Base-by-base conservation (phyloP, 371 early-diverging fungal genomes). In the Mucor ambiguus region DNA sequence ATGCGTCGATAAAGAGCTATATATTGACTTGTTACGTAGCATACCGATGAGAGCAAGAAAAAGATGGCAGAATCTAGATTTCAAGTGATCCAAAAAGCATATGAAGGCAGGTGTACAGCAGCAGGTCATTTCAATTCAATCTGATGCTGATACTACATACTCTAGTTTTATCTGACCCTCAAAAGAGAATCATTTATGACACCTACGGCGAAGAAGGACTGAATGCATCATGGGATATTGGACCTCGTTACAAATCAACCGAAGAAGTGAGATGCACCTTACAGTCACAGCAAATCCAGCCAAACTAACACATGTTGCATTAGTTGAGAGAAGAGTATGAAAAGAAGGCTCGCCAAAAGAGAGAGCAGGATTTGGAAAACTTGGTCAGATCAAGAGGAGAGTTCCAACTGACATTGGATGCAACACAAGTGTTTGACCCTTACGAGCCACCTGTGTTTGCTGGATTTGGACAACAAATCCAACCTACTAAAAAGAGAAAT, bases 161-260 rank as follows among this genome's bases (percentile, higher is more conserved):
- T 22, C 26, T 64, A 94, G 95, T 96, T 3, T 77, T 98, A 54
- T 87, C 85, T 46, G 90, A 98, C 77, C 87, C 92, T 4, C 85
- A 84, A 22, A 88, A 88, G 61, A 87, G 98, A 56, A 86, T 89
- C 11, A 88, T 94, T 33, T 99, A 99, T 74, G 98, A 99, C 75
- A 86, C 85, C 24, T 95, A 95, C 61, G 98, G 98, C 12, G 92
- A 90, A 64, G 88, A 94, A 64, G 98, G 95, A 14, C 68, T 96
- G 14, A 82, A 79, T 29, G 85, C 86, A 28, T 83, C 79, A 57
- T 90, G 89, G 91, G 95, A 93, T 33, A 80, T 97, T 6, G 92
- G 94, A 22, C 87, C 85, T 29, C 83, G 86, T 54, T 80, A 88
- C 56, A 92, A 93, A 67, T 88, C 96, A 20, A 84, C 90, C 32